Evolutionary conservation across 306 rosid species (phyloP), one percentile per base, ranked within the genome.

Genomic region (Amphicarpaea edgeworthii): DNA sequence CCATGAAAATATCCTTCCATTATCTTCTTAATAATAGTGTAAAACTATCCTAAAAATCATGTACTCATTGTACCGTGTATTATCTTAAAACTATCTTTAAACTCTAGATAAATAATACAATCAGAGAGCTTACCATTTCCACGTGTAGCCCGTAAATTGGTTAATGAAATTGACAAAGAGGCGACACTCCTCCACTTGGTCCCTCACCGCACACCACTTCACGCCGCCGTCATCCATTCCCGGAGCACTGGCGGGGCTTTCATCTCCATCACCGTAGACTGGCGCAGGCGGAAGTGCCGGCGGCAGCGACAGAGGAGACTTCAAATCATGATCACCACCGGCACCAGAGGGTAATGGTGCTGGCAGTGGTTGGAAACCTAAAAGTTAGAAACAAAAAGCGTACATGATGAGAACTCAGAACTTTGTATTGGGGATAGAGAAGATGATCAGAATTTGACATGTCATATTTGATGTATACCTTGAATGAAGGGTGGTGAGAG

Each of bases 331-430:
- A 41, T 70, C 37, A 12, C 8, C 57, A n/a, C 68, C 73, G 14
- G 83, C 57, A n/a, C 68, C 73, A 17, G 83, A 51, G 28, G 0
- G 43, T n/a, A n/a, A n/a, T 1, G 84, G 76, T 28, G 79, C 62
- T 7, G 84, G 70, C 63, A 17, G 17, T 55, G 84, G 84, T 76
- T 73, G 55, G 9, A 80, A 67, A 59, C 60, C 77, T 75, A 30
- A 46, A 8, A 32, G 32, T 6, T 34, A 34, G 8, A 81, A 68
- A 66, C 12, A 49, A 15, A 60, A 20, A 1, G 8, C 15, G 32
- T 28, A 5, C 3, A n/a, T 68, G 40, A n/a, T 68, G 40, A 63
- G 63, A 40, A 20, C n/a, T 20, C 0, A 28, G 41, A 28, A 11
- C 12, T 57, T 26, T 12, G 19, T 21, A 32, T 3, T 21, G 15